phyloP scores from a whole-genome alignment of 495 filamentous ascomycete species.

The Cercophora sp. region DNA sequence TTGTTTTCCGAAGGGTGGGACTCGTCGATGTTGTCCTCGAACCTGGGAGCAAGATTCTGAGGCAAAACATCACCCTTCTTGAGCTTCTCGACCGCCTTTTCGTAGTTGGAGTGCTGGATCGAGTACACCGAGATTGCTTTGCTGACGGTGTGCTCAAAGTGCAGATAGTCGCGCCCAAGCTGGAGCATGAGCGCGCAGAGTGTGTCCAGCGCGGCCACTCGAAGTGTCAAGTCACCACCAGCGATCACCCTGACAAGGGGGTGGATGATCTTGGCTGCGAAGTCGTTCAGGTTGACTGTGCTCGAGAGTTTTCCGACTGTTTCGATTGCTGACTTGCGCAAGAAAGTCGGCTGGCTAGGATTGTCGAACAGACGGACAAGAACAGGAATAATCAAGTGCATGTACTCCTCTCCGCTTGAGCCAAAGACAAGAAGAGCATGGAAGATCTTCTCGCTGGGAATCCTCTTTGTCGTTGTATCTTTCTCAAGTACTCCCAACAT shows the following conservation, averaged over 20 bases:
- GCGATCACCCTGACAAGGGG: constrained; percentile 76
- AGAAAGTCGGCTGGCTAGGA: constrained; percentile 65
- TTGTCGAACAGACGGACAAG: constrained; percentile 90
- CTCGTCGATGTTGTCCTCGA: constrained; percentile 74
- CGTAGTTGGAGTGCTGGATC: constrained; percentile 81
- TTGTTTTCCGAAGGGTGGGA: constrained; percentile 69
- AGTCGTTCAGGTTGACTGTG: constrained; percentile 96
- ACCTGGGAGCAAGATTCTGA: constrained; percentile 86
- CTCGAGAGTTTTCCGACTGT: constrained; percentile 90
- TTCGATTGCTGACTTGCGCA: constrained; percentile 87
- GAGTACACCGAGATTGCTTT: constrained; percentile 67
- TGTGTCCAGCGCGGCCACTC: constrained; percentile 87
- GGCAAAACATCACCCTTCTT: constrained; percentile 91
- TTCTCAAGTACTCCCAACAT: constrained; percentile 93
- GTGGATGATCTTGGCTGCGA: constrained; percentile 91
- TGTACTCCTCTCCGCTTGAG: constrained; percentile 94
- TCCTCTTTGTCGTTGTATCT: constrained; percentile 65
- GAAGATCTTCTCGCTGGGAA: constrained; percentile 82
- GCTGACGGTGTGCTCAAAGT: constrained; percentile 87
- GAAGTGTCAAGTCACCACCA: constrained; percentile 63
- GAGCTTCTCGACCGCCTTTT: constrained; percentile 83
- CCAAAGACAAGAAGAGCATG: constrained; percentile 96
- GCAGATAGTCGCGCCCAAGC: constrained; percentile 88
- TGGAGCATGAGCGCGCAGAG: constrained; percentile 94
- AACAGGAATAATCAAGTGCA: constrained; percentile 98